Base-by-base conservation (phyloP, 257 asterid species). In the Rubia yunnanensis region DNA sequence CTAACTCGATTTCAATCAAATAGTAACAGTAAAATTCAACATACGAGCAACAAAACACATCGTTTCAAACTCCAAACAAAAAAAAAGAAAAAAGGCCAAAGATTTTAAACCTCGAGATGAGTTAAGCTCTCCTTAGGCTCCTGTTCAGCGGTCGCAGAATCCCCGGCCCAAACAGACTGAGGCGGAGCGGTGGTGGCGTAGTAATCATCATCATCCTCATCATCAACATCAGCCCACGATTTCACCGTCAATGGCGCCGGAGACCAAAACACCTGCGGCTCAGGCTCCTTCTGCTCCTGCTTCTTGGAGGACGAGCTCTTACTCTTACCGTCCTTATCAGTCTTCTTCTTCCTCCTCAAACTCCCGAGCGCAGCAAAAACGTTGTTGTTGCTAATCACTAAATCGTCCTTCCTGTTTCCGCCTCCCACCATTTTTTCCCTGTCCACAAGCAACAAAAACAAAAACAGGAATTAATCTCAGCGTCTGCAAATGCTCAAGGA, bases 211-310 rank as follows among this genome's bases (percentile, higher is more conserved):
- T 92, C 98, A 66, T 89, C 96, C 68, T 92, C 98, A 26, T 92
- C 98, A 34, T 92, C 98, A 15, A 89, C 96, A 85, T 92, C 98
- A 1, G 96, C 98, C 98, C 98, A 92, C 0, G 95, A 87, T 82
- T 87, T 92, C 15, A 68, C 79, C 0, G 90, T 85, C 78, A 92
- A 65, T 32, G 98, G 98, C 5, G 98, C 88, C 1, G 96, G 98
- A 14, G 96, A 91, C 98, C 96, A 92, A 75, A 56, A 87, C 44
- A 92, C 92, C 80, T 66, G 72, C 22, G 77, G 88, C 49, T 71
- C 75, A 0, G 77, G 57, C 79, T 78, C 79, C 79, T 71, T 66
- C 54, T 73, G 82, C 60, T 39, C 61, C 69, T 71, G 70, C 64
- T 75, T 53, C 41, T 54, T 30, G 24, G 73, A 70, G 55, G 73